Conservation (phyloP, 306 rosid species). For the Parietaria judaica region DNA sequence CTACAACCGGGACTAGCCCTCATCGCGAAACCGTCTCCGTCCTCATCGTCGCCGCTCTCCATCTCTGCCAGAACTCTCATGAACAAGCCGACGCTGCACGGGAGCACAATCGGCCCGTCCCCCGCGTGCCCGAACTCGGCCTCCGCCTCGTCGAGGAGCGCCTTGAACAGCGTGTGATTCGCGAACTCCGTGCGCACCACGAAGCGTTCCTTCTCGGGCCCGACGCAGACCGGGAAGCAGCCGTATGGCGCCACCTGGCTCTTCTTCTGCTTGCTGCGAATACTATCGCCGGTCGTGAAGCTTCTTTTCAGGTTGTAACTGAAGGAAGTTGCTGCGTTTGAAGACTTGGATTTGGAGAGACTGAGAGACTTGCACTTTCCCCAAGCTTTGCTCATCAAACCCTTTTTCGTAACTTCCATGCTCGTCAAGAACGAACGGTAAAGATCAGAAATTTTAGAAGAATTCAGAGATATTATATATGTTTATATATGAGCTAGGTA, state of each 20-base stretch:
- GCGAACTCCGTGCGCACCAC: slow-evolving; percentile 34
- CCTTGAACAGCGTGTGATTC: slow-evolving; percentile 52
- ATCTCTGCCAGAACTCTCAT: slow-evolving; percentile 44
- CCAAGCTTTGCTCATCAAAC: slow-evolving; percentile 29
- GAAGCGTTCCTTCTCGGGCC: slow-evolving; percentile 42
- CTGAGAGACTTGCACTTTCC: slow-evolving; percentile 26
- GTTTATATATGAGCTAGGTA: no score
- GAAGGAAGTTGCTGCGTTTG: not conserved
- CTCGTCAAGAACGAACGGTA: not conserved
- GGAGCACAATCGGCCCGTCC: slow-evolving; percentile 65
- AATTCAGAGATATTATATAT: no score
- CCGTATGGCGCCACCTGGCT: slow-evolving; percentile 31
- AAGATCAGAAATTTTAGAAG: no score
- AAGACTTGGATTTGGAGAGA: slow-evolving; percentile 17
- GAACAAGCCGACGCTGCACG: slow-evolving; percentile 54
- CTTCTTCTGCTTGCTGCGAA: not conserved
- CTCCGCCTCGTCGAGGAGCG: slow-evolving; percentile 56
- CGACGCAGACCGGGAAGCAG: slow-evolving; percentile 54
- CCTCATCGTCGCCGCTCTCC: slow-evolving; percentile 19
- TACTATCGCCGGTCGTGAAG: not conserved
- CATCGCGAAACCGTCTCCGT: not conserved
- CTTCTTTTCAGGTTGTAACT: not conserved
- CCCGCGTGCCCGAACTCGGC: slow-evolving; percentile 45
- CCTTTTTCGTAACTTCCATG: slow-evolving; percentile 32
- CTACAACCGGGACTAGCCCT: not conserved